Base-by-base conservation (phyloP, 148 eudicot genomes). In the Chenopodium album region DNA sequence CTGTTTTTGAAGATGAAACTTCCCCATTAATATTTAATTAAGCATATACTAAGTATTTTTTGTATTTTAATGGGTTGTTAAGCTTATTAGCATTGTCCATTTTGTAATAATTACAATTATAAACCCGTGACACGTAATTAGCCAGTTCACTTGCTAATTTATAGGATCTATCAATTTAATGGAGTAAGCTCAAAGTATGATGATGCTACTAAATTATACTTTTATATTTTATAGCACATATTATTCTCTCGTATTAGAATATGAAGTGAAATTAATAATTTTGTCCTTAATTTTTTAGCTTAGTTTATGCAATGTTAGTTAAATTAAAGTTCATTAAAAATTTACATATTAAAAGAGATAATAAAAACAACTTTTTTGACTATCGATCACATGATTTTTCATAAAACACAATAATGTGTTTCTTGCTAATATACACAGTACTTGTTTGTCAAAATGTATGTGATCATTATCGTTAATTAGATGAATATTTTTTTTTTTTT, bases 161-260 rank as follows among this genome's bases (percentile, higher is more conserved):
- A 50, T 26, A 9, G 14, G 12, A 50, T 50, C 12, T 50, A 50
- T 9, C 13, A 9, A 29, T 68, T 32, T 17, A 47, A 17, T 69
- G 73, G 71, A 69, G 73, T 69, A 32, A 69, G 73, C 73, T 10
- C 22, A 69, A 70, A 70, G n/a, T 32, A 31, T 70, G 6, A 69
- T 64, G 29, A 65, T 65, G 68, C 8, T 65, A 5, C 28, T 9
- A n/a, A 26, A 6, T 63, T 47, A 63, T 7, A 22, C n/a, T 69
- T 1, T 23, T 65, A n/a, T 65, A 32, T 32, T 32, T 32, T 32
- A 32, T 32, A 32, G 2, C 34, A 32, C 2, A 32, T 41, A 5
- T 41, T 41, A 41, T 41, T 41, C 44, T 41, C 44, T 41, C 7
- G 44, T 41, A 41, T 41, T 41, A 41, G 8, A 41, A 41, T 41